Base-by-base conservation (phyloP, 139 green algal genomes). In the Coelastrella sp. region DNA sequence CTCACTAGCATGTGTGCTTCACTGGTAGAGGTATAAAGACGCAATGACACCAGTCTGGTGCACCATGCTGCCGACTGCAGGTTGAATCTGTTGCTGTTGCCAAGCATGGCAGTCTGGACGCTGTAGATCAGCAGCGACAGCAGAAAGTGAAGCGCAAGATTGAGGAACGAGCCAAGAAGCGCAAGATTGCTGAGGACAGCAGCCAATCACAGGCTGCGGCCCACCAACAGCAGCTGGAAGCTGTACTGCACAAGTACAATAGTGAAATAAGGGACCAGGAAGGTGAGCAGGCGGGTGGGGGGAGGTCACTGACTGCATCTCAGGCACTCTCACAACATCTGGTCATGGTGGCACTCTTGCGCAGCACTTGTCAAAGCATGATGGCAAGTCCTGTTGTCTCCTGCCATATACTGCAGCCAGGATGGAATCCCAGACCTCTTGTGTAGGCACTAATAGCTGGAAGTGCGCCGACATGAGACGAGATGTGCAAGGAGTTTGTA, bases 51-150 rank as follows among this genome's bases (percentile, higher is more conserved):
- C 11, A 23, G 45, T 57, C 45, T 57, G 11, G 45, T 67, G 27
- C 1, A 67, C 0, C 11, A 21, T 66, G 45, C n/a, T n/a, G n/a
- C n/a, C n/a, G n/a, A n/a, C n/a, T n/a, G 23, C 85, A 94, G 87
- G 30, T 91, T 82, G 48, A 91, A 79, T 32, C 84, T 74, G n/a
- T 91, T 78, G 35, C 87, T 11, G 34, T 79, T 23, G 32, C 1
- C 2, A 72, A 80, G 30, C 35, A 88, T 27, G 81, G 81, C 51
- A 87, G 53, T 34, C 57, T 72, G n/a, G 81, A 64, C 5, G 68
- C 19, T 5, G 7, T 71, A 38, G 53, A 23, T 23, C 45, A 81
- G 34, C 32, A 51, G 50, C 62, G 43, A 37, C 59, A 74, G 78
- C 59, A 35, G 21, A 45, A 66, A 1, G 41, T 75, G 60, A 43